Evolutionary conservation across 306 rosid species (phyloP).

Genomic region (Alnus glutinosa): DNA sequence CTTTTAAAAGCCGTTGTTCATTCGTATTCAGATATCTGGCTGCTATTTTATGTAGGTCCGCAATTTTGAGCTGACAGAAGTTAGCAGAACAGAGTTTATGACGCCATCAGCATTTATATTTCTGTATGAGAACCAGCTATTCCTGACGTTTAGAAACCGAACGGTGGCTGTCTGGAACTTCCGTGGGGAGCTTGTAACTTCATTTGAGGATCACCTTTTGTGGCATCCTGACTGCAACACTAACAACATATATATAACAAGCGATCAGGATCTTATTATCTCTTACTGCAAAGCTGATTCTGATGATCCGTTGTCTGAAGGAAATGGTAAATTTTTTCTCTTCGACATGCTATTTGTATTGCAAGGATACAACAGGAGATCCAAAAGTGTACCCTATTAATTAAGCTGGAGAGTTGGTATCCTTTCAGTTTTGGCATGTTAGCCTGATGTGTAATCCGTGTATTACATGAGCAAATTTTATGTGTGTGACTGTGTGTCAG

Average conservation of each 20-base stretch:
- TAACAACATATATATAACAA: conserved; percentile 91
- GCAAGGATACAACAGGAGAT: not conserved
- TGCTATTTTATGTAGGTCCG: conserved; percentile 64
- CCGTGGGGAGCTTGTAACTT: conserved; percentile 99
- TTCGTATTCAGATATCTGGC: conserved; percentile 34
- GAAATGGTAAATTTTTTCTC: conserved; percentile 63
- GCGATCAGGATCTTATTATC: conserved; percentile 98
- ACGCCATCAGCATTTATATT: conserved; percentile 98
- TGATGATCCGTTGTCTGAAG: conserved; percentile 88
- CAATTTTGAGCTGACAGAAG: conserved; percentile 86
- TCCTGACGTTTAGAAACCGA: conserved; percentile 88
- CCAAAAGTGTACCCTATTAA: not conserved
- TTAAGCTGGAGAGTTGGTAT: conserved; percentile 11
- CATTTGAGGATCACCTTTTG: conserved; percentile 97
- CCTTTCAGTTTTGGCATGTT: conserved; percentile 2
- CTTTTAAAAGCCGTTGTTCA: conserved; percentile 11
- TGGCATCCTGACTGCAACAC: conserved; percentile 99
- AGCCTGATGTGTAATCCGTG: not conserved
- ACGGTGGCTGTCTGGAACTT: conserved; percentile 99
- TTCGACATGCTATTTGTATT: not conserved
- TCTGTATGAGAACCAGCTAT: conserved; percentile 91
- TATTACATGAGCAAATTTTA: not conserved
- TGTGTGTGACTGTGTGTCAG: not conserved
- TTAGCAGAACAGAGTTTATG: conserved; percentile 88
- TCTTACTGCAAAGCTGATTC: conserved; percentile 99